Base-by-base conservation (phyloP, 106 monocot species). In the Allium sativum region DNA sequence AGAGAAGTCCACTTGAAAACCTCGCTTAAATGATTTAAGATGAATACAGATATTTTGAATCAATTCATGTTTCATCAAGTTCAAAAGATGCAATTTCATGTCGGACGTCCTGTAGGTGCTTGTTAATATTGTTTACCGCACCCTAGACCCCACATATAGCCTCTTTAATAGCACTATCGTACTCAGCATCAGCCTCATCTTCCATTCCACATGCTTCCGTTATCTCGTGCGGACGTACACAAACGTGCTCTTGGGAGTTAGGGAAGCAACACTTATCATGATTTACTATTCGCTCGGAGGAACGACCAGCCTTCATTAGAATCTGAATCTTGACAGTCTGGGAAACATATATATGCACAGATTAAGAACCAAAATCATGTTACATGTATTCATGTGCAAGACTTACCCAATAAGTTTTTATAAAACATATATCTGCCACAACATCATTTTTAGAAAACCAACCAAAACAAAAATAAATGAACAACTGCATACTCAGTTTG, bases 171-270 rank as follows among this genome's bases (percentile, higher is more conserved):
- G 81, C 79, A 21, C 18, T 52, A n/a, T 90, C 84, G 56, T 91
- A 88, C 65, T 84, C 96, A 1, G 90, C 84, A 61, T 96, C 84
- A 0, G 87, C 90, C 74, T 96, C 96, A 44, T 96, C 96, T 55
- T 75, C 77, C 3, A 78, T 87, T 56, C 84, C 91, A 45, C 72
- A 73, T 7, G 74, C 84, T 60, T 91, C 96, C 5, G 90, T 84
- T 65, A 91, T 77, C 82, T 87, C 87, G 0, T 61, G 78, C 18
- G 87, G 67, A 64, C 87, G 78, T 48, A 70, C 53, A 46, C 90
- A 86, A 54, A 79, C 79, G 45, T 87, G 89, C 59, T 75, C 64
- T 1, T 64, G 22, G 54, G 64, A 40, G 6, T 72, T 73, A 47
- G 53, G 58, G 50, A 74, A 74, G 42, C 65, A 57, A 73, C 96